These are phyloP conservation scores for Xylariaceae sp. DNA, from an alignment of 2,329 filamentous ascomycete genomes.

Conservation along the genomic window DNA sequence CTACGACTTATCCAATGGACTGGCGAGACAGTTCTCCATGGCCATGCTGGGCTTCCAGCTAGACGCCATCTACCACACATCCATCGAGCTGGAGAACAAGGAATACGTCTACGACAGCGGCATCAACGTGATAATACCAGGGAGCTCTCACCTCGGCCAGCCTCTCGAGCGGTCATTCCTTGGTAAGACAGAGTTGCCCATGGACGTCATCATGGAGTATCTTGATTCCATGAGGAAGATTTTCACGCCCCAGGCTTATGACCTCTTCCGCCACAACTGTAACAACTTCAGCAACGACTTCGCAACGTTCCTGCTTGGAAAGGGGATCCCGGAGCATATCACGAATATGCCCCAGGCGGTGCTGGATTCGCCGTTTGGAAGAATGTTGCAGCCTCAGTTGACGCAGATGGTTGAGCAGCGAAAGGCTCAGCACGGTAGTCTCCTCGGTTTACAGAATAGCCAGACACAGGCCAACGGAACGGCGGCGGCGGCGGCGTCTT, in stretches of 20 bases:
- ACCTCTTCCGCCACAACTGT: slow-evolving; percentile 87
- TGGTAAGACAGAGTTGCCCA: slow-evolving; percentile 70
- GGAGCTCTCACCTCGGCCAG: slow-evolving; percentile 77
- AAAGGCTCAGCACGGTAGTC: slow-evolving; percentile 45
- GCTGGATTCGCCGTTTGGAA: slow-evolving; percentile 78
- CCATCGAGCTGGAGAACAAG: slow-evolving; percentile 73
- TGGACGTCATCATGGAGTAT: slow-evolving; percentile 81
- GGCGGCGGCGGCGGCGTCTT: too few relatives aligned
- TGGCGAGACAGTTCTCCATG: slow-evolving; percentile 52
- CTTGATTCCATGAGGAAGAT: slow-evolving; percentile 75
- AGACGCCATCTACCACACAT: slow-evolving; percentile 93
- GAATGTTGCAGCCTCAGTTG: slow-evolving; percentile 74
- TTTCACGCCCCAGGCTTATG: slow-evolving; percentile 81
- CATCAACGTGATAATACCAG: slow-evolving; percentile 74
- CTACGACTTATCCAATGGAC: slow-evolving; percentile 67
- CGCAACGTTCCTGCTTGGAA: slow-evolving; percentile 80
- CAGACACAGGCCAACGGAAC: slow-evolving; percentile 28
- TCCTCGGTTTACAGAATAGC: slow-evolving; percentile 45
- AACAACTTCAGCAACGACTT: slow-evolving; percentile 97
- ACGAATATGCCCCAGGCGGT: slow-evolving; percentile 79
- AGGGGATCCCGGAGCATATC: slow-evolving; percentile 83
- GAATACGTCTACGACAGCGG: slow-evolving; percentile 91
- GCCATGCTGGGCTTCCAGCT: slow-evolving; percentile 56
- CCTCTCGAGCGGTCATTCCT: slow-evolving; percentile 73
- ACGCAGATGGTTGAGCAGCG: slow-evolving; percentile 47